Conservation (phyloP, 495 filamentous ascomycete species). For the Penicillium lagena region DNA sequence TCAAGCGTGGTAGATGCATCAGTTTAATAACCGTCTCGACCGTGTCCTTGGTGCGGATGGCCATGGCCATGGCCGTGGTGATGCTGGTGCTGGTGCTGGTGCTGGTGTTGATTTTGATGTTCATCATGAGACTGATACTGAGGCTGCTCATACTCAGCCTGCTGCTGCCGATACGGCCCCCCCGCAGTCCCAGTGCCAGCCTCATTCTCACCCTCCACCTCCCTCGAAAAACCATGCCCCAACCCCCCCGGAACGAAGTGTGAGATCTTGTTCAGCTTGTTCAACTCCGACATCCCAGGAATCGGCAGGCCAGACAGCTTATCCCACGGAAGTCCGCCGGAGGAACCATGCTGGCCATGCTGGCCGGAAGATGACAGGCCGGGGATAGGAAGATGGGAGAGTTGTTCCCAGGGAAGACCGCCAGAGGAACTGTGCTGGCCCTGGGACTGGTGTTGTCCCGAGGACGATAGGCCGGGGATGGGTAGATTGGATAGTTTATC, state of each 20-base stretch:
- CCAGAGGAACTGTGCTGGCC: too few species aligned
- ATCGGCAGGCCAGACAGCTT: constrained; percentile 35
- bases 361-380: neutral
- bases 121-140: constrained; percentile 1
- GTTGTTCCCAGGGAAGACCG: too few species aligned
- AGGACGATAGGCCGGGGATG: constrained; percentile 33
- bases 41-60: constrained; percentile 1
- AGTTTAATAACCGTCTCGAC: neutral
- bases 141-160: constrained; percentile 1
- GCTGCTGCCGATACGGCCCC: neutral
- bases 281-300: constrained; percentile 34
- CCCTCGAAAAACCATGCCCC: constrained; percentile 24
- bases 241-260: constrained; percentile 40
- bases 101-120: constrained; percentile 1
- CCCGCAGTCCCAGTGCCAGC: neutral
- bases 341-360: constrained; percentile 7
- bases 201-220: constrained; percentile 12
- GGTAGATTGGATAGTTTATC: constrained; percentile 32
- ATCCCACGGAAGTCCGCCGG: constrained; percentile 22
- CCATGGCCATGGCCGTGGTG: neutral
- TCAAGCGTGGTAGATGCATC: too few species aligned
- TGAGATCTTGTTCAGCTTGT: constrained; percentile 29
- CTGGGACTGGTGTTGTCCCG: too few species aligned
- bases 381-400: too few species aligned
- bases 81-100: neutral